phyloP scores from a whole-genome alignment of 352 stramenopile species.

The Pythium dissotocum region DNA sequence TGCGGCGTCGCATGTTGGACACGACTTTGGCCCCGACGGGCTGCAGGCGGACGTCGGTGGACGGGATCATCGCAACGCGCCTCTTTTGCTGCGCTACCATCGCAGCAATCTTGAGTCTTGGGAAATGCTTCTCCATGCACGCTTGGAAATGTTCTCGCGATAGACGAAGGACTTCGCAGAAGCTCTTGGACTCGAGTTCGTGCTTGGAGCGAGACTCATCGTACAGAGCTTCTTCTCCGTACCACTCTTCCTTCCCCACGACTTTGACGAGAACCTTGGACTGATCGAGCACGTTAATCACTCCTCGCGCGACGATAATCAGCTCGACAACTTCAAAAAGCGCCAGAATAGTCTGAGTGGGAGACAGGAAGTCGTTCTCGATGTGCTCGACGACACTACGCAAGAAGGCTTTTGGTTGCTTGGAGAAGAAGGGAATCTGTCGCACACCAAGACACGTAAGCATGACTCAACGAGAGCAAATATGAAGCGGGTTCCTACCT shows the following conservation, averaged over 20 bases:
- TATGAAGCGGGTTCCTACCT: background rate
- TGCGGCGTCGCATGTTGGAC: background rate
- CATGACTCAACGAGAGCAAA: background rate
- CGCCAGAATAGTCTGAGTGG: slow-evolving; percentile 21
- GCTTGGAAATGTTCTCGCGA: slow-evolving; percentile 17
- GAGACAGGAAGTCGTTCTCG: slow-evolving; percentile 31
- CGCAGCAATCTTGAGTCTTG: slow-evolving; percentile 46
- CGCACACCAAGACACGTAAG: background rate
- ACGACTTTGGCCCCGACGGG: background rate
- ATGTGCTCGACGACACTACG: slow-evolving; percentile 23
- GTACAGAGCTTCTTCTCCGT: slow-evolving; percentile 28
- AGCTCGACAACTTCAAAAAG: slow-evolving; percentile 24
- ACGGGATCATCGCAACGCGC: slow-evolving; percentile 15
- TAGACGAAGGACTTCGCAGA: slow-evolving; percentile 26
- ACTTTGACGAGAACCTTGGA: slow-evolving; percentile 2
- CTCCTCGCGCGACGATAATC: slow-evolving; percentile 26
- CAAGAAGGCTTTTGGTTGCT: slow-evolving; percentile 28
- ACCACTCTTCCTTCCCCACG: slow-evolving; percentile 17
- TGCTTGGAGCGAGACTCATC: slow-evolving; percentile 16
- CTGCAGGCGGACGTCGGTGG: slow-evolving; percentile 10
- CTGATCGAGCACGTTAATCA: slow-evolving; percentile 25
- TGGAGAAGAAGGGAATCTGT: slow-evolving; percentile 30
- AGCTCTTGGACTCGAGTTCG: slow-evolving; percentile 23
- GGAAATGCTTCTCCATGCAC: slow-evolving; percentile 56
- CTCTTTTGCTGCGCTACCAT: slow-evolving; percentile 32